A percentile compares a stretch with the other conserved stretches of the same genome.
These are phyloP conservation scores for Cryptococcus sp. DNA, from an alignment of 1,284 basidiomycete genomes.

Conservation along the genomic window DNA sequence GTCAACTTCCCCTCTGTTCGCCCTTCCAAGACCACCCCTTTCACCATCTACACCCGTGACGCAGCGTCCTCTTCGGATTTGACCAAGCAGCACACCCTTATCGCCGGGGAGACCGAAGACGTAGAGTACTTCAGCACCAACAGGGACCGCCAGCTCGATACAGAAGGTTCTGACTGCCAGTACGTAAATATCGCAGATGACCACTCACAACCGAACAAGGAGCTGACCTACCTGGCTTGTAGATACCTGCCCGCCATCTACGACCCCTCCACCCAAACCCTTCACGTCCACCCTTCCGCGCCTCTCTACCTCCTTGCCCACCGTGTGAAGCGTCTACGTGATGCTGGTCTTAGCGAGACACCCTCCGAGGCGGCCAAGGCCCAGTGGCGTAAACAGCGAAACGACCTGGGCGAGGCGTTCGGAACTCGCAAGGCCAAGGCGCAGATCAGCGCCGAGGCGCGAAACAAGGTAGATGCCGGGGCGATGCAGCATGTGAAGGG, in stretches of 20 bases:
- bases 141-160: conserved; percentile 50
- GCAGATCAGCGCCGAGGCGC: conserved; percentile 73
- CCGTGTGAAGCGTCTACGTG: conserved; percentile 74
- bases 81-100: conserved; percentile 56
- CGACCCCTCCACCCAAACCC: conserved; percentile 66
- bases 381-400: conserved; percentile 64
- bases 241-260: conserved; percentile 52
- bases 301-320: conserved; percentile 71
- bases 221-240: neutral
- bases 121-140: conserved; percentile 60
- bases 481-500: conserved; percentile 77
- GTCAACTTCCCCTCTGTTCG: conserved; percentile 71
- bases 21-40: conserved; percentile 61
- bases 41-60: conserved; percentile 60
- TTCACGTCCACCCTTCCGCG: conserved; percentile 62
- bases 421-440: conserved; percentile 89
- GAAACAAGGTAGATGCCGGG: conserved; percentile 78
- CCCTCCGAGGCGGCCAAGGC: conserved; percentile 49
- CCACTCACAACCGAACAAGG: neutral
- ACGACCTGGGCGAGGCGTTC: conserved; percentile 81
- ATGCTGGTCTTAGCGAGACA: conserved; percentile 16
- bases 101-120: conserved; percentile 69
- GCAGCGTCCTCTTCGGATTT: conserved; percentile 46
- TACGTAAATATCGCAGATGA: conserved; percentile 3
- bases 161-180: conserved; percentile 53